Base-by-base conservation (phyloP, 1,284 basidiomycete species). In the Ganoderma meredithae region DNA sequence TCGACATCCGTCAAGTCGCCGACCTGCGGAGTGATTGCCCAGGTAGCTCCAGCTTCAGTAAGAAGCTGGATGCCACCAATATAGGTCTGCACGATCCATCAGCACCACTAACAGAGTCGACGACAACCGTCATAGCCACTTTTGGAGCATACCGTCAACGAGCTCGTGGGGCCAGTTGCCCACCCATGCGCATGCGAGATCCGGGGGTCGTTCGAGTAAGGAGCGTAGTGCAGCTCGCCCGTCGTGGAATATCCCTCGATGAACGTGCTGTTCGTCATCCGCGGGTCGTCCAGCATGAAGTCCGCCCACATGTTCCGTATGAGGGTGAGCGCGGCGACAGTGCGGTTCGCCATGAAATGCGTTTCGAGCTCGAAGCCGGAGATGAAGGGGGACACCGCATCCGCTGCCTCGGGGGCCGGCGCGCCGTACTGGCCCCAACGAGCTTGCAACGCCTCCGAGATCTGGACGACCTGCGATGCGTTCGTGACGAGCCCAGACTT, bases 221-320 rank as follows among this genome's bases (percentile, higher is more conserved):
- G 71, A 41, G 68, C 68, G 63, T 72, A 72, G 68, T 72, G 71
- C 64, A 72, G 63, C 62, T 63, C 68, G 59, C 71, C 71, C 0
- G 66, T 65, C 59, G 65, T 59, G 2, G 71, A 69, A 52, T 72
- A 72, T 8, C 71, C 71, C 71, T 72, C 71, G 63, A 72, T 70
- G 68, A 72, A 70, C 60, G 71, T 69, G 71, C 71, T 72, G 66
- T 72, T 72, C 64, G 71, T 72, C 71, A 72, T 72, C 33, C 71
- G 71, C 63, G 71, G 68, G 63, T 72, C 71, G 64, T 70, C 71
- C 33, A 72, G 68, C 71, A 72, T 72, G 60, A 72, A 72, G 66
- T 72, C 71, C 60, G 64, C 71, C 71, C 71, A 72, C 71, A 72
- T 72, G 22, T 49, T 41, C 19, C 71, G 71, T 19, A 72, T 43